Conservation (phyloP, 768 basidiomycete species). For the Pisolithus albus region DNA sequence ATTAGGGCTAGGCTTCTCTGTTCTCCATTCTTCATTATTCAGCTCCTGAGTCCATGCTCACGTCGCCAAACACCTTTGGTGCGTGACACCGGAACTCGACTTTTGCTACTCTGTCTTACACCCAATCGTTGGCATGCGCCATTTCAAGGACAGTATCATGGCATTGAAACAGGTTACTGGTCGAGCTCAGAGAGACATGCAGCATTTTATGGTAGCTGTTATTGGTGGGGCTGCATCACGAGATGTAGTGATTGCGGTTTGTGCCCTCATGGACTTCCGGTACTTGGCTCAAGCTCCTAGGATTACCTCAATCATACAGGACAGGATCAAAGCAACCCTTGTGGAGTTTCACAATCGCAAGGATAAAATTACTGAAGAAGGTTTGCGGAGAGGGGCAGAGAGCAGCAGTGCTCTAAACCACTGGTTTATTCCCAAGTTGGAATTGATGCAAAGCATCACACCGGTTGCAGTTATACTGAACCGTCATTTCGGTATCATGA, state of each 20-base stretch:
- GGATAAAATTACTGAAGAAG: conserved; percentile 24
- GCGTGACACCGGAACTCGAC: conserved; percentile 14
- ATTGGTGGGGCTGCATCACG: conserved; percentile 28
- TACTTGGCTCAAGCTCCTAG: conserved; percentile 29
- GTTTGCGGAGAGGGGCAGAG: conserved; percentile 21
- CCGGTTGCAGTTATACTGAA: too few relatives aligned
- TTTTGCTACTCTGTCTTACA: conserved; percentile 5
- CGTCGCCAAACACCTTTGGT: too few relatives aligned
- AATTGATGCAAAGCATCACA: conserved; percentile 30
- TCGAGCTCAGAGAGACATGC: conserved; percentile 31
- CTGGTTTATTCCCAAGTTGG: conserved; percentile 40
- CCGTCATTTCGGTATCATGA: too few relatives aligned
- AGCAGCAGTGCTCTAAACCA: conserved; percentile 23
- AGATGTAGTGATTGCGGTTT: conserved; percentile 27
- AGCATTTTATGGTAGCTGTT: conserved; percentile 28
- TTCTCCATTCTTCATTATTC: too few relatives aligned
- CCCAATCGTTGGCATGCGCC: conserved; percentile 21
- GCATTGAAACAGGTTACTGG: conserved; percentile 37
- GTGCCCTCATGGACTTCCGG: conserved; percentile 32
- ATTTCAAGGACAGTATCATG: conserved; percentile 35
- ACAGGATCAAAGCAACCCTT: conserved; percentile 17
- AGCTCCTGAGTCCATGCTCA: too few relatives aligned
- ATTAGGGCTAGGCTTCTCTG: too few relatives aligned
- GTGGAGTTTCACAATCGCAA: conserved; percentile 31
- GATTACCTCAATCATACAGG: conserved; percentile 16